These are phyloP conservation scores for Mentha longifolia DNA, from an alignment of 257 asterid genomes.

Conservation along the genomic window DNA sequence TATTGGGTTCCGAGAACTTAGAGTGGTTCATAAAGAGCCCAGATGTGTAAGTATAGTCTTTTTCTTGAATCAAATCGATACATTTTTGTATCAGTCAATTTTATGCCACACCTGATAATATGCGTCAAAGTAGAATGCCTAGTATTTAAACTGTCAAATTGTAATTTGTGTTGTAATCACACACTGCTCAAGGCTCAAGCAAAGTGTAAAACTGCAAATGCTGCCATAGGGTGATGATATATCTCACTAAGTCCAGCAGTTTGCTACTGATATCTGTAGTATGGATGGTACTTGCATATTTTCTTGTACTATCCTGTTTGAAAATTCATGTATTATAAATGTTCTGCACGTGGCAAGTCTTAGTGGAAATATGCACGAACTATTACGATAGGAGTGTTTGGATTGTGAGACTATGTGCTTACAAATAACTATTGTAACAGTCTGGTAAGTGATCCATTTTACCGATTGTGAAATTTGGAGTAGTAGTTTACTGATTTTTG, in stretches of 20 bases:
- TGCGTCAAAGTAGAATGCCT: background rate
- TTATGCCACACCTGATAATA: background rate
- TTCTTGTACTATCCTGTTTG: constrained; percentile 9
- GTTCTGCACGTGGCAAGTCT: constrained; percentile 11
- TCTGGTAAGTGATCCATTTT: background rate
- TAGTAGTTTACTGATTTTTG: background rate
- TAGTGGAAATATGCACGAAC: background rate
- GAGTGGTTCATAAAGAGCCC: constrained; percentile 80
- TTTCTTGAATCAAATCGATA: constrained; percentile 7
- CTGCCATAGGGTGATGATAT: background rate
- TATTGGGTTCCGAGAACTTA: constrained; percentile 72
- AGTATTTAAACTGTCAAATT: background rate
- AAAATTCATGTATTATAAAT: background rate
- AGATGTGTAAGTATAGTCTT: constrained; percentile 60
- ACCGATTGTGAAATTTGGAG: background rate
- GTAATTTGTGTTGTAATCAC: constrained; percentile 19
- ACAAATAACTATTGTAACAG: too few relatives aligned
- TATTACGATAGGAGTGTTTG: background rate
- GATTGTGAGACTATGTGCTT: background rate
- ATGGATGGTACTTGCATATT: constrained; percentile 1
- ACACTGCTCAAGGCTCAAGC: background rate
- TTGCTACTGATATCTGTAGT: background rate
- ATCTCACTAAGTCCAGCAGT: background rate
- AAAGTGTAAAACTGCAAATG: background rate
- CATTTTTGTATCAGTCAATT: background rate